Conservation (phyloP, 768 basidiomycete genomes). For the Porpolomopsis calyptriformis region DNA sequence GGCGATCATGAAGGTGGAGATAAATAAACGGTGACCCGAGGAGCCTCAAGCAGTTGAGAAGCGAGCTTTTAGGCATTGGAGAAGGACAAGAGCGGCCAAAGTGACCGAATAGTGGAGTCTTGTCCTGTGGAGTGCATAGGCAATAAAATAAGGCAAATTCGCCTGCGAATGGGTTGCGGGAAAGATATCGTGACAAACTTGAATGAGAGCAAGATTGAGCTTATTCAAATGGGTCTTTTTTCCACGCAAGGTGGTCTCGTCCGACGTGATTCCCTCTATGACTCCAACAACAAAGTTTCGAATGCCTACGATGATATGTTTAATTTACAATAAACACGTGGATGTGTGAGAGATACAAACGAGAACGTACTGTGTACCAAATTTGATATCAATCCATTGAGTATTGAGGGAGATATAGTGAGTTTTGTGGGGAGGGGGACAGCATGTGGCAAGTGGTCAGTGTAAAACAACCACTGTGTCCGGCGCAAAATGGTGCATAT, state of each 20-base stretch:
- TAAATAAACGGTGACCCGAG: constrained; percentile 81
- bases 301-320: constrained; percentile 49
- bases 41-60: constrained; percentile 86
- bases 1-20: constrained; percentile 88
- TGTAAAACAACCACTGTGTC: no score
- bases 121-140: constrained; percentile 74
- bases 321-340: neutral
- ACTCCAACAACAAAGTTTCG: constrained; percentile 93
- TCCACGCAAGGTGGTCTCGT: constrained; percentile 77
- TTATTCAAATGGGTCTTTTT: constrained; percentile 95
- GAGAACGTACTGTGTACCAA: no score
- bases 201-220: constrained; percentile 90
- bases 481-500: no score
- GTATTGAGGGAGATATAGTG: no score
- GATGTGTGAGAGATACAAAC: no score
- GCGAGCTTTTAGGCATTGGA: constrained; percentile 80
- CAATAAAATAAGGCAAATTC: no score
- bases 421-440: no score
- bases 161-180: no score
- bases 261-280: constrained; percentile 86
- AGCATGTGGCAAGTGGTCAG: no score
- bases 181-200: constrained; percentile 62
- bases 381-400: no score
- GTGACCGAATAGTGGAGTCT: constrained; percentile 61
- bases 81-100: constrained; percentile 54